Percentiles rank a stretch among this genome's conserved stretches.
These are phyloP conservation scores for Arachis hypogaea DNA, from an alignment of 306 rosid species.

Conservation along the genomic window DNA sequence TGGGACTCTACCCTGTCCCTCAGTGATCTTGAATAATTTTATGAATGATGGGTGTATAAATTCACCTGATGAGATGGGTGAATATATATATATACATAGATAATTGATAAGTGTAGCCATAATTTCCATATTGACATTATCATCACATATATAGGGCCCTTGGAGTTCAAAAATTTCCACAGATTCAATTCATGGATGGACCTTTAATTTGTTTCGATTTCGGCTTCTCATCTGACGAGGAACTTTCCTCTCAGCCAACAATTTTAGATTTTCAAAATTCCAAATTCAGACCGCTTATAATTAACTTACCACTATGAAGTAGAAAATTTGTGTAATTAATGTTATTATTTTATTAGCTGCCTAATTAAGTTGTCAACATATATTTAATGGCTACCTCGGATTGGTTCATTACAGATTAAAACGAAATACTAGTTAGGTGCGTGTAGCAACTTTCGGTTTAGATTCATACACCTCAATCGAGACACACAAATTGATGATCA, in stretches of 20 bases:
- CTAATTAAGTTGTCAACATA: background rate
- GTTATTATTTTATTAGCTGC: too few relatives aligned
- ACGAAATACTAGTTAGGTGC: background rate
- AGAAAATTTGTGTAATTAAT: background rate
- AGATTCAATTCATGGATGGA: background rate
- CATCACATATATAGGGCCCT: background rate
- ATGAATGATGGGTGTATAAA: background rate
- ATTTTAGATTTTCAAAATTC: slow-evolving; percentile 1
- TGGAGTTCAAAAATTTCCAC: background rate
- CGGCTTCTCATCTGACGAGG: background rate
- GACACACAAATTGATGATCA: too few relatives aligned
- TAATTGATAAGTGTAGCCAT: slow-evolving; percentile 7
- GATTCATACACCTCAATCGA: background rate
- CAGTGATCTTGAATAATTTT: background rate
- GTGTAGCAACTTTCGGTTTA: background rate
- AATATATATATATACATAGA: background rate
- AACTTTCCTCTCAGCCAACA: slow-evolving; percentile 33
- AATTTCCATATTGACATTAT: background rate
- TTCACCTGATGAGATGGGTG: background rate
- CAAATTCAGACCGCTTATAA: background rate
- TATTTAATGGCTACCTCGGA: background rate
- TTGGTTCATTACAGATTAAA: background rate
- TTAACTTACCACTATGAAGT: background rate
- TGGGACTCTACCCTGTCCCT: slow-evolving; percentile 26
- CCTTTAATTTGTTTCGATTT: background rate